Evolutionary conservation across 2,329 filamentous ascomycete genomes (phyloP).

Genomic region (Coniella lustricola): DNA sequence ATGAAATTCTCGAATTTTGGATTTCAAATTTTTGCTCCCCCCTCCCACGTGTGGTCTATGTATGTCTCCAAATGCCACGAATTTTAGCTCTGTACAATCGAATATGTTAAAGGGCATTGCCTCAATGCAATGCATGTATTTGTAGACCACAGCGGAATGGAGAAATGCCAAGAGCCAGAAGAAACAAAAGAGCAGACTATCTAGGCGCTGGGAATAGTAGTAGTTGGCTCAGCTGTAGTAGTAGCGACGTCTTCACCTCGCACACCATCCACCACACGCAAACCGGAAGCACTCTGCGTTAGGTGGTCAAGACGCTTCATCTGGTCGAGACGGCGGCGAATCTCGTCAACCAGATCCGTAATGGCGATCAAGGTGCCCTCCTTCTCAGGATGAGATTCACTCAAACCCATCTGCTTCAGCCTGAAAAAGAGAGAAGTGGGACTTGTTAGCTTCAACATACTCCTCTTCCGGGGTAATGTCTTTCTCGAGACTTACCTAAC

Average conservation of each 20-base stretch:
- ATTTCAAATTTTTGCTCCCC: no score
- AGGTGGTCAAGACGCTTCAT: slow-evolving; percentile 38
- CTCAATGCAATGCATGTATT: no score
- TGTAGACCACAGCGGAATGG: no score
- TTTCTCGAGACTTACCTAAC: slow-evolving; percentile 34
- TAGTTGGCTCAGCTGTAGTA: slow-evolving; percentile 20
- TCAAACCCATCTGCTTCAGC: slow-evolving; percentile 59
- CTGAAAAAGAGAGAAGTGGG: not conserved
- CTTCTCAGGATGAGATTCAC: slow-evolving; percentile 81
- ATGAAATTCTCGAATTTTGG: no score
- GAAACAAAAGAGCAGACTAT: no score
- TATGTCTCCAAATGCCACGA: no score
- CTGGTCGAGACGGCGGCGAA: slow-evolving; percentile 35
- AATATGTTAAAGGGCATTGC: no score
- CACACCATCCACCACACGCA: slow-evolving; percentile 40
- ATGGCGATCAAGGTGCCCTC: slow-evolving; percentile 71
- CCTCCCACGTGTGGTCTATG: no score
- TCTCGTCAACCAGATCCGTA: slow-evolving; percentile 54
- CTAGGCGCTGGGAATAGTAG: slow-evolving; percentile 4
- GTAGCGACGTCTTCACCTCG: slow-evolving; percentile 32
- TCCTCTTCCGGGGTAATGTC: no score
- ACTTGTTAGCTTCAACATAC: not conserved
- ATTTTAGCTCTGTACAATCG: no score
- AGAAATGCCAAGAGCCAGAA: no score
- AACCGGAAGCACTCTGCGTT: slow-evolving; percentile 35